Evolutionary conservation across 169 alveolate species (phyloP), one percentile per base, ranked within the genome.

Genomic region (Eimeria necatrix): DNA sequence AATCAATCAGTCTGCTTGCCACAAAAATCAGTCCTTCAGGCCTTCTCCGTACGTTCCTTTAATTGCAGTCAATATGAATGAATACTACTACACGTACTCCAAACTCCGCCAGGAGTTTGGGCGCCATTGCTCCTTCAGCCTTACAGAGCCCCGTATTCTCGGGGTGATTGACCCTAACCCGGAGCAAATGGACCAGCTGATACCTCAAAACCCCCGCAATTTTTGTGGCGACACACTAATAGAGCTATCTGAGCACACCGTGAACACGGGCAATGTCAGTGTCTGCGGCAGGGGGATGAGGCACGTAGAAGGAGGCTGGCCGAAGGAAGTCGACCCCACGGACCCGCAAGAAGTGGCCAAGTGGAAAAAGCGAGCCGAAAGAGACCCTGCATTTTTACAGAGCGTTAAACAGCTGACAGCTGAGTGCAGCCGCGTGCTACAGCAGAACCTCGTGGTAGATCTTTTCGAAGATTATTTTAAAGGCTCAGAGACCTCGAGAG

Each of bases 231-330:
- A 97, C 95, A 98, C 98, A 94, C 97, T 97, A 49, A 98, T 98
- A 20, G 96, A 89, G 81, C 95, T 97, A 83, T 97, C 99, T 1
- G 98, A 97, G 78, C 99, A 97, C 92, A 93, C 97, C 26, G 98
- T 98, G 26, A 98, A 97, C 83, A 98, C 98, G 51, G 98, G 97
- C 85, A 96, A 98, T 83, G 98, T 97, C 26, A 97, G 97, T 60
- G 96, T 98, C 46, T 96, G 96, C 59, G 96, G 95, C 70, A 95
- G 96, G 85, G 98, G 98, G 20, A 98, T 98, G 99, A 96, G 95
- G 95, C 99, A 98, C 93, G 86, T 86, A 10, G 99, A 97, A 88
- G 99, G 99, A 89, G 99, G 99, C 41, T 98, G 99, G 99, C 99
- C 99, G 4, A 97, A 97, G 78, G 99, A 98, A 73, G 97, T 97